Conservation (phyloP, 257 asterid genomes). For the Solanum peruvianum region DNA sequence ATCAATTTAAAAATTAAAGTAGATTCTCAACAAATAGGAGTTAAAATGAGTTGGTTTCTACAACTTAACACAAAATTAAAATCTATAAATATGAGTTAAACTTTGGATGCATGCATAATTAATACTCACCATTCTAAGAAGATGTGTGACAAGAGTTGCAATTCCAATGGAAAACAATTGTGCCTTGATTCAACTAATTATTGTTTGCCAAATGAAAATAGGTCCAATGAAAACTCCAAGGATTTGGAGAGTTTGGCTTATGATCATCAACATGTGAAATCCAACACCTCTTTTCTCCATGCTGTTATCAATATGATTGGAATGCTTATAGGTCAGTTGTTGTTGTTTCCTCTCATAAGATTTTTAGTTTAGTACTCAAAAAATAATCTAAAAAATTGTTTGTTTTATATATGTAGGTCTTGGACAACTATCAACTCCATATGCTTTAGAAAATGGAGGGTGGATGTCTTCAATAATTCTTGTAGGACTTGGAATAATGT, state of each 20-base stretch:
- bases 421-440: constrained; percentile 70
- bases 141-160: constrained; percentile 20
- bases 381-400: background rate
- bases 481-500: constrained; percentile 33
- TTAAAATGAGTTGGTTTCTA: background rate
- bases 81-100: background rate
- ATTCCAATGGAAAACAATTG: constrained; percentile 1
- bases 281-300: constrained; percentile 41
- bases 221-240: background rate
- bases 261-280: background rate
- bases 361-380: background rate
- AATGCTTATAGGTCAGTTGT: constrained; percentile 52
- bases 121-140: background rate
- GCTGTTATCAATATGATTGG: constrained; percentile 70
- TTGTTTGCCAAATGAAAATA: constrained; percentile 7
- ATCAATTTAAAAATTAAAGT: background rate
- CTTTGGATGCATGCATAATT: background rate
- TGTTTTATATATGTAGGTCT: constrained; percentile 26
- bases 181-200: constrained; percentile 4
- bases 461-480: constrained; percentile 59
- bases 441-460: constrained; percentile 68
- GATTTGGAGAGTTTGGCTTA: constrained; percentile 31
- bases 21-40: background rate
- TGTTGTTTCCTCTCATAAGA: background rate
- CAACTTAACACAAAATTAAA: background rate